Base-by-base conservation (phyloP, 495 filamentous ascomycete species). In the Amorphotheca resinae region DNA sequence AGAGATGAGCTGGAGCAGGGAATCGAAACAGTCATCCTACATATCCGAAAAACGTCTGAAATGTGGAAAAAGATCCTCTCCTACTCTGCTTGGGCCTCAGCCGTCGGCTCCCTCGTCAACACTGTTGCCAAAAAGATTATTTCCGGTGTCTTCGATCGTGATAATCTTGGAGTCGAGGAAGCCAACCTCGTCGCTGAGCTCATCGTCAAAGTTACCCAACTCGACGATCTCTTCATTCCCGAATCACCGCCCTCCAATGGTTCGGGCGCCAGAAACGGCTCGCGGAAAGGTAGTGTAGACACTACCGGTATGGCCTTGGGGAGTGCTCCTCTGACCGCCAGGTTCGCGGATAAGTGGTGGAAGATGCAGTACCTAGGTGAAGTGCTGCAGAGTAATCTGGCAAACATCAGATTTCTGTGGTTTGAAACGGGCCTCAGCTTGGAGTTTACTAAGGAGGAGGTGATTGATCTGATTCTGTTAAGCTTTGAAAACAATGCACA, bases 401-500 rank as follows among this genome's bases (percentile, higher is more conserved):
- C 75, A 40, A 89, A 99, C 50, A 89, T 99, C 49, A 77, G 77
- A 55, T 94, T 74, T 54, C 60, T 95, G 38, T 96, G 87, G 84
- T 66, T 76, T 34, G 87, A 95, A 53, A 84, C 84, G 35, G 84
- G 87, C 53, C 60, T 95, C 40, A 79, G 79, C 52, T 52, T 91
- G 42, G 86, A 93, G 49, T 95, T 94, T 59, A 75, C 79, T 12
- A 67, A 66, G 3, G 84, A 84, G 33, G 91, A 95, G 64, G 74
- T 96, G 30, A 66, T 93, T 15, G 91, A 96, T 51, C 52, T 99
- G 61, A 81, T 99, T 36, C 68, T 79, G 49, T 79, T 86, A 12
- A 72, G 93, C 56, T 99, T 99, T 65, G 87, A 88, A 43, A 89
- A 94, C 58, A 87, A 83, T 53, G 70, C 80, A 20, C 65, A 83